Evolutionary conservation across 75 land plant genomes (phyloP).

Genomic region (Larix kaempferi): DNA sequence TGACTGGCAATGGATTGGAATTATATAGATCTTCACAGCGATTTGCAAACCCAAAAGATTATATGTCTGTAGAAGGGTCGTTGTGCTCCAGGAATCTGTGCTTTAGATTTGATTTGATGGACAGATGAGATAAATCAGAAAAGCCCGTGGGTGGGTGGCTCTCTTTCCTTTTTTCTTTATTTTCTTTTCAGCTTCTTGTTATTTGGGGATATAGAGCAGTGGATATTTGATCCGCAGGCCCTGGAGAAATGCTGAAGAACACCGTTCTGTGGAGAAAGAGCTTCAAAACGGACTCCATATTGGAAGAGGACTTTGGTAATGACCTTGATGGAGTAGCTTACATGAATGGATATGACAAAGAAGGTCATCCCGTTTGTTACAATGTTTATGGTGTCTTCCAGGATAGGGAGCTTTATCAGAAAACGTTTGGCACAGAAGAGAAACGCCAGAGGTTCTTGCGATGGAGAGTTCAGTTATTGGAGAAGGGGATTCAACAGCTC

Average conservation of each 20-base stretch:
- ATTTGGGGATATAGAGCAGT: neutral
- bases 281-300: slow-evolving; percentile 31
- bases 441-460: slow-evolving; percentile 34
- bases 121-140: neutral
- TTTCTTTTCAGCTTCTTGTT: neutral
- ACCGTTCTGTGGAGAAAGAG: slow-evolving; percentile 43
- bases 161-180: neutral
- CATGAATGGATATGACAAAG: slow-evolving; percentile 40
- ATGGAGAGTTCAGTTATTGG: slow-evolving; percentile 52
- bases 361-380: slow-evolving; percentile 62
- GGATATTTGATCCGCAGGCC: neutral
- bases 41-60: neutral
- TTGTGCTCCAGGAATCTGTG: neutral
- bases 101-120: neutral
- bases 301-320: slow-evolving; percentile 34
- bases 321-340: slow-evolving; percentile 22
- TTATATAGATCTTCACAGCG: neutral
- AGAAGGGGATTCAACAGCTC: slow-evolving; percentile 43
- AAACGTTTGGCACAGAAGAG: slow-evolving; percentile 26
- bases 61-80: neutral
- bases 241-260: slow-evolving; percentile 30
- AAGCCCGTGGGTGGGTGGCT: neutral
- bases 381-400: slow-evolving; percentile 35
- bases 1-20: too few relatives aligned
- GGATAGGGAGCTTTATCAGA: slow-evolving; percentile 33